These are phyloP conservation scores for Alternaria brassicae DNA, from an alignment of 2,329 filamentous ascomycete genomes.

Conservation along the genomic window DNA sequence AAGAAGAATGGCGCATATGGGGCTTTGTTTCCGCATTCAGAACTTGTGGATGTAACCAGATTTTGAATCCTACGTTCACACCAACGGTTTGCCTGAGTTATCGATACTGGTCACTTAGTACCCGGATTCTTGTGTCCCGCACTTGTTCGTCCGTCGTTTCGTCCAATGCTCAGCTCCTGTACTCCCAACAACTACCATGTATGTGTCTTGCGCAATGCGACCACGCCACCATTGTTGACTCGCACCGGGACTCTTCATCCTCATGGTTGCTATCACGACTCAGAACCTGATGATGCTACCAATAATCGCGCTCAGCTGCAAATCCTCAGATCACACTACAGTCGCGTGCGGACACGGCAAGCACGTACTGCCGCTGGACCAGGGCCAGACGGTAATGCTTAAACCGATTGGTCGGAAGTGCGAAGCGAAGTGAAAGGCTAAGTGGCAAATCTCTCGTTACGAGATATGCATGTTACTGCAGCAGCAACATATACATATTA, in stretches of 20 bases:
- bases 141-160: background rate
- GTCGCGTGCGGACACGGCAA: slow-evolving; percentile 7
- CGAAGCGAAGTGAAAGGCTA: background rate
- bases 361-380: slow-evolving; percentile 11
- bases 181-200: background rate
- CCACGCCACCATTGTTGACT: background rate
- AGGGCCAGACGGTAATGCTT: background rate
- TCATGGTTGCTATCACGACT: background rate
- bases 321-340: background rate
- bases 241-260: background rate
- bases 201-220: background rate
- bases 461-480: background rate
- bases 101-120: background rate
- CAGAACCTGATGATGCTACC: slow-evolving; percentile 1
- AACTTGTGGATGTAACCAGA: background rate
- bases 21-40: background rate
- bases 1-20: background rate
- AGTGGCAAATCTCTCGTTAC: background rate
- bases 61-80: background rate
- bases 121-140: background rate
- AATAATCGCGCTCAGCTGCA: background rate
- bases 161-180: background rate
- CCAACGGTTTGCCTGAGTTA: background rate
- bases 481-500: background rate
- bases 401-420: slow-evolving; percentile 3